These are phyloP conservation scores for Trichoderma guizhouense DNA, from an alignment of 2,329 filamentous ascomycete genomes.

Conservation along the genomic window DNA sequence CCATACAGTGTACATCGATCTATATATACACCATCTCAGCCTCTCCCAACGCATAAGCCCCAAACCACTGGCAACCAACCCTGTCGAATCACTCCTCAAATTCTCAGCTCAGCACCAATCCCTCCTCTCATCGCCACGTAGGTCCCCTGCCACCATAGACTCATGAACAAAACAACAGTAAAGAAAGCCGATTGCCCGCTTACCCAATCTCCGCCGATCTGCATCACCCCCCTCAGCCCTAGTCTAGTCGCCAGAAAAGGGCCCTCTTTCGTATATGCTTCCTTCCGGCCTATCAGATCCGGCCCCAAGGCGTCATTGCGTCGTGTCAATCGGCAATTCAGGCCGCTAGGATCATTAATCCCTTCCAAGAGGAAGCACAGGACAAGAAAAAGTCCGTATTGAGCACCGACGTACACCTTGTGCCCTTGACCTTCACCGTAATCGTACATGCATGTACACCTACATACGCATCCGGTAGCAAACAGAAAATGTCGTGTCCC, in stretches of 20 bases:
- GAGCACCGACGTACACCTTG: neutral
- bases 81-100: neutral
- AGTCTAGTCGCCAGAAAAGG: neutral
- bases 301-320: neutral
- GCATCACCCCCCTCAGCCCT: slow-evolving; percentile 2
- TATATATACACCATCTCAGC: neutral
- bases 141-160: neutral
- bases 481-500: neutral
- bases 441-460: neutral
- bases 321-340: neutral
- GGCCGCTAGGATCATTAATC: neutral
- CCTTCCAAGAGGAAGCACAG: neutral
- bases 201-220: neutral
- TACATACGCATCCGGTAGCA: neutral
- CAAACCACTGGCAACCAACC: neutral
- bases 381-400: neutral
- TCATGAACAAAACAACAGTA: neutral
- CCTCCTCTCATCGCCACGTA: neutral
- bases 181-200: neutral
- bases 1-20: neutral
- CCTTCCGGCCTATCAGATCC: neutral
- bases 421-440: neutral
- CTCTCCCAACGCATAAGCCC: neutral
- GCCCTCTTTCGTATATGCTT: neutral
- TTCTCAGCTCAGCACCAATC: neutral